Percentiles rank a stretch among this genome's conserved stretches.
Evolutionary conservation across 306 rosid genomes (phyloP).

Genomic region (Fagus crenata): DNA sequence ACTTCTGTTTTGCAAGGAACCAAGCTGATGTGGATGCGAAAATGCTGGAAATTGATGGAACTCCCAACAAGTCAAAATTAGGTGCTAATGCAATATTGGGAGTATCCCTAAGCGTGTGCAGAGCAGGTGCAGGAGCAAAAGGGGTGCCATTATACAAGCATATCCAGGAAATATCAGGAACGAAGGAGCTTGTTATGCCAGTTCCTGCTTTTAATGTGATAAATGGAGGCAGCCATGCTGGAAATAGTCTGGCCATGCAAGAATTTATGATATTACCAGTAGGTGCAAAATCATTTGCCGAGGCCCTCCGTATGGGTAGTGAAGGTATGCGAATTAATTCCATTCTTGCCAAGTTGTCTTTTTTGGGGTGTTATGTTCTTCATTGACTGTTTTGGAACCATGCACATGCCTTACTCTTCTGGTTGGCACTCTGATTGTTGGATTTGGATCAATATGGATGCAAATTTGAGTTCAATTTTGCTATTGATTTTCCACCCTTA

Average conservation of each 20-base stretch:
- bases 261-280: slow-evolving; percentile 95
- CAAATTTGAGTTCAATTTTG: slow-evolving; percentile 4
- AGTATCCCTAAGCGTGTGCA: slow-evolving; percentile 86
- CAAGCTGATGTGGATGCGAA: slow-evolving; percentile 87
- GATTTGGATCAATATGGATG: neutral
- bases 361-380: neutral
- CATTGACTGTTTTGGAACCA: slow-evolving; percentile 14
- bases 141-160: slow-evolving; percentile 88
- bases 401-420: slow-evolving; percentile 15
- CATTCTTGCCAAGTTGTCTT: neutral
- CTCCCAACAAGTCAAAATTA: slow-evolving; percentile 88
- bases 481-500: neutral
- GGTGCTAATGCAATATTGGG: slow-evolving; percentile 99
- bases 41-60: slow-evolving; percentile 96
- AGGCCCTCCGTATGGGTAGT: slow-evolving; percentile 94
- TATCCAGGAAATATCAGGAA: slow-evolving; percentile 84
- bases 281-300: slow-evolving; percentile 88
- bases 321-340: slow-evolving; percentile 65
- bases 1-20: slow-evolving; percentile 47
- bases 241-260: slow-evolving; percentile 96
- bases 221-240: slow-evolving; percentile 97
- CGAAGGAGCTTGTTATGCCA: slow-evolving; percentile 94
- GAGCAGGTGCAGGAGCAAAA: slow-evolving; percentile 97
- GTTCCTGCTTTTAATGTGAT: slow-evolving; percentile 98
- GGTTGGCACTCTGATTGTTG: neutral